A percentile compares a stretch with the other conserved stretches of the same genome.
Evolutionary conservation across 2,329 filamentous ascomycete species (phyloP).

Genomic region (Microdochium trichocladiopsis): DNA sequence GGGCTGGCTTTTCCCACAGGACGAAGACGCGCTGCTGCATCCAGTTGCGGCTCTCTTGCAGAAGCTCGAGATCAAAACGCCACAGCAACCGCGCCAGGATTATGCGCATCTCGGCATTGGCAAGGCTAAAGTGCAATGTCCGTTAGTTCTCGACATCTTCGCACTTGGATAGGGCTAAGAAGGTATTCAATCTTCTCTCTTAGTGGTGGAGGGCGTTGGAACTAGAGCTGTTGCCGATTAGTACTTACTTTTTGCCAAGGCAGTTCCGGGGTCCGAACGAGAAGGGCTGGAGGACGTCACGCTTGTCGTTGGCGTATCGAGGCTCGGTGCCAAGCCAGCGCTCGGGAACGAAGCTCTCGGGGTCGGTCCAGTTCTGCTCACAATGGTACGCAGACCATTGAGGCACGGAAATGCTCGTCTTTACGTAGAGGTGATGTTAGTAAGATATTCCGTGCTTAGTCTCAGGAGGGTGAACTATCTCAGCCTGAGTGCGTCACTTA

Average conservation of each 20-base stretch:
- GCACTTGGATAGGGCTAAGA: neutral
- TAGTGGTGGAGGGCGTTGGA: no score
- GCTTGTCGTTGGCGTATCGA: neutral
- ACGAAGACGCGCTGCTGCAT: constrained; percentile 10
- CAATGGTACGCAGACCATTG: constrained; percentile 18
- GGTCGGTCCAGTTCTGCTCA: constrained; percentile 2
- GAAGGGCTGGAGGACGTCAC: neutral
- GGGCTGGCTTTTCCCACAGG: neutral
- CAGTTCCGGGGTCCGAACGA: neutral
- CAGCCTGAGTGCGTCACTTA: neutral
- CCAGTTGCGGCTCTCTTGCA: constrained; percentile 24
- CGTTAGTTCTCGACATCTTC: neutral
- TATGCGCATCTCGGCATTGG: constrained; percentile 39
- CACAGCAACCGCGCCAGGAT: constrained; percentile 35
- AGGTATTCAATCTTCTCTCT: neutral
- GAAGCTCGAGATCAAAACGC: constrained; percentile 35
- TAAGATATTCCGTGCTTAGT: neutral
- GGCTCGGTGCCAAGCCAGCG: neutral
- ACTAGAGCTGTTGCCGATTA: no score
- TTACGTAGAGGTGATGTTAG: neutral
- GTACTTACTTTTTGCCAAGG: constrained; percentile 22
- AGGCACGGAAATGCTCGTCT: neutral
- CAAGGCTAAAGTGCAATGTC: constrained; percentile 21
- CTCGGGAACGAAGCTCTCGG: neutral
- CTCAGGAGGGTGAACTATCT: neutral